Evolutionary conservation across 495 filamentous ascomycete genomes (phyloP).

Genomic region (Aspergillus nanangensis): DNA sequence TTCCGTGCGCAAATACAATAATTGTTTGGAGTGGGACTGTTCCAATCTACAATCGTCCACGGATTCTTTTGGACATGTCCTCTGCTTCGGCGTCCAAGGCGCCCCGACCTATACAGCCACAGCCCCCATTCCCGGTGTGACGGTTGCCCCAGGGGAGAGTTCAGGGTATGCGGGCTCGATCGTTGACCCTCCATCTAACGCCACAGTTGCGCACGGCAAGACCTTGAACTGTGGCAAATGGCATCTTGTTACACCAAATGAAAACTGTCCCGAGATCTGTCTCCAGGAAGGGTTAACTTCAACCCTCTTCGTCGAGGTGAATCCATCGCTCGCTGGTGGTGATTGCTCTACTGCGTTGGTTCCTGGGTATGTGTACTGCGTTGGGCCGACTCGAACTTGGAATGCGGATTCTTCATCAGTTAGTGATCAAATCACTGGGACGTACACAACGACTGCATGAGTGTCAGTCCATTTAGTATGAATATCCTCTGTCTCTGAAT

Average conservation of each 20-base stretch:
- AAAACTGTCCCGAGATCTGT: constrained; percentile 13
- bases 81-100: constrained; percentile 6
- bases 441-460: neutral
- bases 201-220: constrained; percentile 13
- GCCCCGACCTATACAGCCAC: constrained; percentile 1
- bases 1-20: constrained; percentile 8
- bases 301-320: constrained; percentile 9
- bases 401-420: neutral
- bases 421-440: neutral
- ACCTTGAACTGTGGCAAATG: constrained; percentile 13
- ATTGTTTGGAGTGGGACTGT: constrained; percentile 6
- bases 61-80: constrained; percentile 1
- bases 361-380: constrained; percentile 9
- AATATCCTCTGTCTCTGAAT: neutral
- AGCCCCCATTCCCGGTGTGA: constrained; percentile 1
- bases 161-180: constrained; percentile 1
- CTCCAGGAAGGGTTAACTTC: constrained; percentile 3
- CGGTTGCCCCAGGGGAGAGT: constrained; percentile 2
- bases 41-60: constrained; percentile 3
- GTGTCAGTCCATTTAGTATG: neutral
- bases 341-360: constrained; percentile 5
- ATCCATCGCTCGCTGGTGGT: constrained; percentile 6
- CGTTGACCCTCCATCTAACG: constrained; percentile 4
- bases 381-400: neutral
- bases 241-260: constrained; percentile 4